Base-by-base conservation (phyloP, 345 rosid species). In the Syzygium grande region DNA sequence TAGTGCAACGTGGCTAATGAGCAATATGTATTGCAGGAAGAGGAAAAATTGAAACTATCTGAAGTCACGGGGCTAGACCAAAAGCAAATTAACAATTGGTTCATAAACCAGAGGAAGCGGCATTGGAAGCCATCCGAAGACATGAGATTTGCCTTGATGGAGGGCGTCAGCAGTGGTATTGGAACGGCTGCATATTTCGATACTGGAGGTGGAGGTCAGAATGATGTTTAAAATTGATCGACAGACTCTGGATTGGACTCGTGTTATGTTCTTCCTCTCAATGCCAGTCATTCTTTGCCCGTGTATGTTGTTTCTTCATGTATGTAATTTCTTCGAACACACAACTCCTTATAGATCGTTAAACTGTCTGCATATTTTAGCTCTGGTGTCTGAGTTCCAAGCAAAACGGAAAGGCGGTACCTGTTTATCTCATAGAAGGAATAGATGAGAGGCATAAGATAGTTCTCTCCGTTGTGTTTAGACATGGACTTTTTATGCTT, bases 101-200 rank as follows among this genome's bases (percentile, higher is more conserved):
- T 95, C 85, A 95, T 95, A 85, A 95, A 95, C 91, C 96, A 95
- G 86, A 93, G 97, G 92, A 95, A 95, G 88, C 87, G 97, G 83
- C 96, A 95, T 55, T 95, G 97, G 97, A 95, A 93, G 84, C 96
- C 97, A 30, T 90, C 95, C 3, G 96, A 94, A 65, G 95, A 95
- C 53, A 93, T 93, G 93, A 91, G 91, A 59, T 90, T 88, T 34
- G 93, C 96, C 30, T 88, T 93, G n/a, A 51, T 88, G 90, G 94
- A 91, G 55, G 92, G 91, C 23, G 91, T 88, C 46, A 9, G 88
- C 5, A 52, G 86, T 34, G 83, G 84, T 85, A 51, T 30, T 0
- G 89, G 85, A 49, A 85, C 22, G 11, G 30, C 89, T 2, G 4
- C 88, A 11, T 93, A 65, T 90, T 89, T 88, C 1, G 84, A 89